Base-by-base conservation (phyloP, 805 yeast species). In the Saturnispora besseyi region DNA sequence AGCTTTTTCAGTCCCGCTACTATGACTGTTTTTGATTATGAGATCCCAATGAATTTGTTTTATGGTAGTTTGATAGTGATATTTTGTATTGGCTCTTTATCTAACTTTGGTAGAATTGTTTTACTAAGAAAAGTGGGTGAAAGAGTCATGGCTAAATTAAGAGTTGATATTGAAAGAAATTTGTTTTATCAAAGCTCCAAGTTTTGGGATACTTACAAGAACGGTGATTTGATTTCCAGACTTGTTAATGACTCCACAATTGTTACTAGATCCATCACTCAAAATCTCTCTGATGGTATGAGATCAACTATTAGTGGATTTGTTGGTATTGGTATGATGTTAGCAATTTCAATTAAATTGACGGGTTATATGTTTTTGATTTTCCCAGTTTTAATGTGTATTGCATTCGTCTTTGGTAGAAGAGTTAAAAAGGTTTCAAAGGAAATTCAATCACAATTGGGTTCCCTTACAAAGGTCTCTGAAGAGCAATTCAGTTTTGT, bases 261-360 rank as follows among this genome's bases (percentile, higher is more conserved):
- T 41, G 95, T 91, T 12, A 78, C 96, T 6, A 79, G 83, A 59
- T 81, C 96, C 0, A 78, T 91, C 18, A 87, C 96, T 32, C 91
- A 85, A 57, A 90, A 91, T 63, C 75, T 91, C 24, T 83, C 93
- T 51, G 97, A 91, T 63, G 98, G 98, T n/a, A 74, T 89, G 34
- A 71, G 97, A 51, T 82, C 97, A 0, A 64, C 81, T 1, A 79
- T 91, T 21, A 81, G 88, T 58, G 96, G 96, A 1, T 71, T 77
- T 44, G 95, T 87, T 38, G 98, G 97, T 6, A 69, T 90, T 44
- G 77, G 87, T 3, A 88, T 90, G 96, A 91, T 91, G 98, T 72
- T 87, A 54, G 79, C 79, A 57, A 93, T 90, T 9, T 83, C 93
- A 36, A 77, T 87, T 71, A 81, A 89, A 59, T 72, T 91, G 52